phyloP scores from a whole-genome alignment of 139 green algal species.

The Chlamydomonas sphaeroides region DNA sequence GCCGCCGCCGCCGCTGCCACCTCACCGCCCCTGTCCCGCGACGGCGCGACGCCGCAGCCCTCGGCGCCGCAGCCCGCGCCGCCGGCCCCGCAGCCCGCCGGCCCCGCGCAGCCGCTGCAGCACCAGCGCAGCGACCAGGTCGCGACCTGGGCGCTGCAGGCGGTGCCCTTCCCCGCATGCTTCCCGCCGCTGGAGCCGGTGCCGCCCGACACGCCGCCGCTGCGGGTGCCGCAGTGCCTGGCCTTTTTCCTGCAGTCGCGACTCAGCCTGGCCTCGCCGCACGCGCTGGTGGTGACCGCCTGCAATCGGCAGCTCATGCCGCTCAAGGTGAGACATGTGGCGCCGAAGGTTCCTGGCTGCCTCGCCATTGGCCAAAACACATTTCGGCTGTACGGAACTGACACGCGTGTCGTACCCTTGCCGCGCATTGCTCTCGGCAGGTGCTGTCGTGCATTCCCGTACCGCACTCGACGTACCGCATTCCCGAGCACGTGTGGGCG shows the following conservation, averaged over 20 bases:
- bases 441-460: slow-evolving; percentile 33
- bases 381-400: too few species aligned
- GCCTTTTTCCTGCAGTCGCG: slow-evolving; percentile 27
- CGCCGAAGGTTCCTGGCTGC: too few species aligned
- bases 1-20: too few species aligned
- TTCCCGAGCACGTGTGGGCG: slow-evolving; percentile 17
- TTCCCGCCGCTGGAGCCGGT: slow-evolving; percentile 42
- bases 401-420: too few species aligned
- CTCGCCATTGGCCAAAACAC: too few species aligned
- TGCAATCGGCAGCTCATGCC: slow-evolving; percentile 41
- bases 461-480: slow-evolving; percentile 7
- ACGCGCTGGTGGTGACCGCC: slow-evolving; percentile 12
- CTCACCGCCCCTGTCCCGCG: too few species aligned
- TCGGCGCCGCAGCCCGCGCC: not conserved
- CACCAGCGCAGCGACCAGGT: not conserved
- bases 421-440: too few species aligned
- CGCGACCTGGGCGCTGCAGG: slow-evolving; percentile 31
- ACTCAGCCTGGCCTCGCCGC: slow-evolving; percentile 12
- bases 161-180: slow-evolving; percentile 21
- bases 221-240: slow-evolving; percentile 24
- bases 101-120: too few species aligned
- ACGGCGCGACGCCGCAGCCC: too few species aligned
- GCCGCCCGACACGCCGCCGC: slow-evolving; percentile 18
- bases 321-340: slow-evolving; percentile 22
- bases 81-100: too few species aligned